These are phyloP conservation scores for Fraxinus angustifolia DNA, from an alignment of 305 asterid species.

Conservation along the genomic window DNA sequence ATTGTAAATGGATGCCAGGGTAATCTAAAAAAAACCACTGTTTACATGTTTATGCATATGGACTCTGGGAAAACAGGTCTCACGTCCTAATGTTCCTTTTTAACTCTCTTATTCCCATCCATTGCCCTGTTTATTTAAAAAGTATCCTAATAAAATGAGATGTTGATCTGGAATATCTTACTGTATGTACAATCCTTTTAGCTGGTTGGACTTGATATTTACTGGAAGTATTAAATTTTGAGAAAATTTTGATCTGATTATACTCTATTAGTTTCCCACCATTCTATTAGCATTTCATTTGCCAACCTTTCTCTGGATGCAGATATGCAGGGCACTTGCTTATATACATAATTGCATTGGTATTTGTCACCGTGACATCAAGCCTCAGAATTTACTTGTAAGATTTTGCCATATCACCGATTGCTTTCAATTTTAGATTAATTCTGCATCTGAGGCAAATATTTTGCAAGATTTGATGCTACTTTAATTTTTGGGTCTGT, in stretches of 20 bases:
- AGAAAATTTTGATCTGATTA: background rate
- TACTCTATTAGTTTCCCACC: conserved; percentile 3
- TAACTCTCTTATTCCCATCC: conserved; percentile 11
- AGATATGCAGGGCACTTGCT: conserved; percentile 97
- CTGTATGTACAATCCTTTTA: background rate
- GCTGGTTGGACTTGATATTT: background rate
- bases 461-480: background rate
- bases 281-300: conserved; percentile 7
- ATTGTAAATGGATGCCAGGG: background rate
- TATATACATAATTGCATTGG: conserved; percentile 91
- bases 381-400: conserved; percentile 96
- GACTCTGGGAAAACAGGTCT: background rate
- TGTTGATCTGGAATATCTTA: background rate
- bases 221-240: background rate
- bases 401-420: conserved; percentile 31
- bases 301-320: conserved; percentile 35
- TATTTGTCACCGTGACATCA: conserved; percentile 95
- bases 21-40: background rate
- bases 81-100: background rate
- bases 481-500: background rate
- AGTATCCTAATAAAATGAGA: background rate
- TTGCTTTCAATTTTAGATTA: background rate
- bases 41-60: background rate
- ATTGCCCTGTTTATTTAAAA: background rate
- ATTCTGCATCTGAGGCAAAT: background rate